These are phyloP conservation scores for Cyclaneusma minus DNA, from an alignment of 2,329 filamentous ascomycete species.

Conservation along the genomic window DNA sequence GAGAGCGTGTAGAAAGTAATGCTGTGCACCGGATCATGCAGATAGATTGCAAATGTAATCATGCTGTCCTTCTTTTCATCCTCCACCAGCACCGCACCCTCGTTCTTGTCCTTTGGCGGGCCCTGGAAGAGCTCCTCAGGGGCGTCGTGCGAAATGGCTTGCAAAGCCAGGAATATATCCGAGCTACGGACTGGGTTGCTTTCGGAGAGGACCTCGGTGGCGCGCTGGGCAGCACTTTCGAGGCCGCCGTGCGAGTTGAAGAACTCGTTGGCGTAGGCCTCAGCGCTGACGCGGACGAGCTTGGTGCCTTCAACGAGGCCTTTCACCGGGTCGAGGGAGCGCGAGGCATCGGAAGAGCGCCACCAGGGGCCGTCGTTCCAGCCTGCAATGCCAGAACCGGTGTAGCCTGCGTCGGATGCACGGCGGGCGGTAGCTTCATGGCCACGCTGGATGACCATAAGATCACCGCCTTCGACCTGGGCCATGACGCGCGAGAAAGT, in stretches of 20 bases:
- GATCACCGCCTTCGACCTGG: slow-evolving; percentile 94
- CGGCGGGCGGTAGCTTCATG: slow-evolving; percentile 64
- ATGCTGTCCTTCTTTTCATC: slow-evolving; percentile 39
- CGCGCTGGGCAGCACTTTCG: slow-evolving; percentile 63
- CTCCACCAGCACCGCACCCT: slow-evolving; percentile 33
- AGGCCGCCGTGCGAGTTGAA: slow-evolving; percentile 65
- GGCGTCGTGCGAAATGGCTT: slow-evolving; percentile 57
- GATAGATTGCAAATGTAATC: slow-evolving; percentile 61
- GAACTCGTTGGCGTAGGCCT: slow-evolving; percentile 76
- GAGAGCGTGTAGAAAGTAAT: slow-evolving; percentile 76
- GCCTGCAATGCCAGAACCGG: slow-evolving; percentile 42
- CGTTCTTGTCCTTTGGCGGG: slow-evolving; percentile 37
- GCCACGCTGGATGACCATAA: slow-evolving; percentile 86
- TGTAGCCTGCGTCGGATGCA: slow-evolving; percentile 41
- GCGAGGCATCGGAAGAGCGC: slow-evolving; percentile 53
- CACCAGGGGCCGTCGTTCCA: slow-evolving; percentile 98
- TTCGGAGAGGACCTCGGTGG: slow-evolving; percentile 65
- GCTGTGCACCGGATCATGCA: slow-evolving; percentile 78
- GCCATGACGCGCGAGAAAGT: slow-evolving; percentile 94
- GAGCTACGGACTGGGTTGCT: slow-evolving; percentile 81
- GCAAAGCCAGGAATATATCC: slow-evolving; percentile 90
- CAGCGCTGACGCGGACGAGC: slow-evolving; percentile 75
- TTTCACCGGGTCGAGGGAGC: slow-evolving; percentile 65
- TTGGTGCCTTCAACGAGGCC: slow-evolving; percentile 81
- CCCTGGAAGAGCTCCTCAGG: slow-evolving; percentile 55